Evolutionary conservation across 2,329 filamentous ascomycete genomes (phyloP).

Genomic region (Claviceps sp.): DNA sequence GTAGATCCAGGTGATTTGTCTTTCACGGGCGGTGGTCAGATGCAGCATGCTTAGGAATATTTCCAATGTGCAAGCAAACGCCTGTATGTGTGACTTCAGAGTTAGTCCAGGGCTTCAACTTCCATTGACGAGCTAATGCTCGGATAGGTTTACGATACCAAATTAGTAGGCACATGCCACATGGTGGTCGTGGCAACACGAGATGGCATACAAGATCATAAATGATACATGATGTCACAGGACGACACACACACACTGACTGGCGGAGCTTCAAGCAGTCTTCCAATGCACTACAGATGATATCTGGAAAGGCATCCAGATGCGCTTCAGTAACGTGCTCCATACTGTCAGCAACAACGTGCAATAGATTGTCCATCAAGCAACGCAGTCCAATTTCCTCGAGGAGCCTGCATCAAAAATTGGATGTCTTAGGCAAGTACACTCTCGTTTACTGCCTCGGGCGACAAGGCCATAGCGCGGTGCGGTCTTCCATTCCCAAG

Average conservation of each 20-base stretch:
- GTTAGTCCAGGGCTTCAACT: neutral
- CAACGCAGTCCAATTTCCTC: slow-evolving; percentile 21
- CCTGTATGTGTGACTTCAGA: slow-evolving; percentile 8
- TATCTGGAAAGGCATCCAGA: slow-evolving; percentile 20
- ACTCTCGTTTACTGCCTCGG: slow-evolving; percentile 17
- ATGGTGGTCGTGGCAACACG: no score
- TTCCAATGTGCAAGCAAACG: slow-evolving; percentile 27
- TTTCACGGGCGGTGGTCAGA: no score
- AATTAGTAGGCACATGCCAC: no score
- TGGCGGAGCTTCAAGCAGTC: slow-evolving; percentile 24
- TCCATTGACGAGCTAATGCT: neutral
- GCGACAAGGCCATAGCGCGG: slow-evolving; percentile 13
- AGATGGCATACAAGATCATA: no score
- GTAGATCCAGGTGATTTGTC: slow-evolving; percentile 22
- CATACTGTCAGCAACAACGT: slow-evolving; percentile 24
- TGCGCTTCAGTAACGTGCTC: slow-evolving; percentile 19
- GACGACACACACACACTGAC: slow-evolving; percentile 5
- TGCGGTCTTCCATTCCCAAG: slow-evolving; percentile 19
- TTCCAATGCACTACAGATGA: slow-evolving; percentile 25
- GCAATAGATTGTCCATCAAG: slow-evolving; percentile 25
- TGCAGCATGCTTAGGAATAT: slow-evolving; percentile 21
- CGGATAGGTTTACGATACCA: neutral
- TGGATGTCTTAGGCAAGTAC: slow-evolving; percentile 20
- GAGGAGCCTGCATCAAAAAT: slow-evolving; percentile 13
- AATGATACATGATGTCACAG: no score